Conservation (phyloP, 108 stramenopile species). For the Seminavis robusta region DNA sequence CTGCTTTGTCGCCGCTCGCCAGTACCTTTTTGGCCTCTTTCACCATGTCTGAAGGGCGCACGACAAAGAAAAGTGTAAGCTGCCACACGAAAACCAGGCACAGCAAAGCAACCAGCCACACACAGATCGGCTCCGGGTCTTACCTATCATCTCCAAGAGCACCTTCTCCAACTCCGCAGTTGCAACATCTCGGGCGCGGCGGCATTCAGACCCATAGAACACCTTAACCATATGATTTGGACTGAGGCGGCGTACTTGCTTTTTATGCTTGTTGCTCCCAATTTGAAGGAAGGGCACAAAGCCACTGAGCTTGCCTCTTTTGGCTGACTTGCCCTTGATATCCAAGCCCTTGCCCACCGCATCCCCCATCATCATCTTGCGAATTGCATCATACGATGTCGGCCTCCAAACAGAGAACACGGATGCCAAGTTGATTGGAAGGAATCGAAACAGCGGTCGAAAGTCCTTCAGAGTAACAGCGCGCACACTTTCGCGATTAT, state of each 20-base stretch:
- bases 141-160: too few species aligned
- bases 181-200: slow-evolving; percentile 20
- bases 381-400: slow-evolving; percentile 55
- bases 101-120: slow-evolving; percentile 13
- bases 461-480: too few species aligned
- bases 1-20: neutral
- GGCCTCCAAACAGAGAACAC: slow-evolving; percentile 77
- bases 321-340: too few species aligned
- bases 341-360: slow-evolving; percentile 72
- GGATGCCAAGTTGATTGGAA: slow-evolving; percentile 11
- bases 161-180: slow-evolving; percentile 10
- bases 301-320: slow-evolving; percentile 44
- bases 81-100: slow-evolving; percentile 17
- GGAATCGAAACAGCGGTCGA: too few species aligned
- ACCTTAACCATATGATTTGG: slow-evolving; percentile 22
- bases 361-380: slow-evolving; percentile 64
- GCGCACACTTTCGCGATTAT: too few species aligned
- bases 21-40: slow-evolving; percentile 2
- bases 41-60: neutral
- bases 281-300: slow-evolving; percentile 77
- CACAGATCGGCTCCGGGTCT: too few species aligned
- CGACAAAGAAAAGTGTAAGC: neutral
- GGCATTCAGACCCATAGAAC: slow-evolving; percentile 24
- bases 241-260: slow-evolving; percentile 16
- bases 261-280: slow-evolving; percentile 45